Percentiles rank a stretch among this genome's conserved stretches.
phyloP scores from a whole-genome alignment of 495 filamentous ascomycete species.

The Podospora australis region DNA sequence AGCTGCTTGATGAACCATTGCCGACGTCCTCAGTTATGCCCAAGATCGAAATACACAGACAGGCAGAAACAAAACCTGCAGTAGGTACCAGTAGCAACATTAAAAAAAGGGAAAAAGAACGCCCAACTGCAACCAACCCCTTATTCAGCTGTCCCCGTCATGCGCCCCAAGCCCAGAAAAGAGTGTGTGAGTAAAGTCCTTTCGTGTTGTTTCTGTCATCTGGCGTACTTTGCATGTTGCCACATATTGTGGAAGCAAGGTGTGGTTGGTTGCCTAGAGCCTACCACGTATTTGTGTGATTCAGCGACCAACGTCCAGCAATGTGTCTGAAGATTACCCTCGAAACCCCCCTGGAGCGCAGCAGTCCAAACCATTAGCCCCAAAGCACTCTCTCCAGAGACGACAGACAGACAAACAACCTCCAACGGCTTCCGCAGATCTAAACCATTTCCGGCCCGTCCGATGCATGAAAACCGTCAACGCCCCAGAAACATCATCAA shows the following conservation, averaged over 20 bases:
- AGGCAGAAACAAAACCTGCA: slow-evolving; percentile 8
- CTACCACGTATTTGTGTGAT: too few relatives aligned
- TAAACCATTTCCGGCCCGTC: slow-evolving; percentile 17
- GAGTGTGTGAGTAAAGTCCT: background rate
- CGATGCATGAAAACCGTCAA: slow-evolving; percentile 25
- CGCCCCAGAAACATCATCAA: slow-evolving; percentile 25
- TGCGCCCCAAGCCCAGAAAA: background rate
- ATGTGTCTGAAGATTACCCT: background rate
- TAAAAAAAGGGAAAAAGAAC: slow-evolving; percentile 8
- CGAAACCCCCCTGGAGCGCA: background rate
- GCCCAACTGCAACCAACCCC: slow-evolving; percentile 10
- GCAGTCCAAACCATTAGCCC: background rate
- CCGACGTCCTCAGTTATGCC: slow-evolving; percentile 22
- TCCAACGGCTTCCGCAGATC: slow-evolving; percentile 9
- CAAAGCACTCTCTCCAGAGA: background rate
- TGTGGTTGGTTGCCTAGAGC: background rate
- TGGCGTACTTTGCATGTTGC: background rate
- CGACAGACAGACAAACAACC: slow-evolving; percentile 1
- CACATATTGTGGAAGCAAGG: background rate
- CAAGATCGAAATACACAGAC: slow-evolving; percentile 29
- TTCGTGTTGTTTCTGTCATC: background rate
- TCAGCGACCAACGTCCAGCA: too few relatives aligned
- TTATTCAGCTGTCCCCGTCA: slow-evolving; percentile 6
- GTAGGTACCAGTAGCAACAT: slow-evolving; percentile 4
- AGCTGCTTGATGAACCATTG: background rate